phyloP scores from a whole-genome alignment of 768 basidiomycete species.

The Harrya chromipes region DNA sequence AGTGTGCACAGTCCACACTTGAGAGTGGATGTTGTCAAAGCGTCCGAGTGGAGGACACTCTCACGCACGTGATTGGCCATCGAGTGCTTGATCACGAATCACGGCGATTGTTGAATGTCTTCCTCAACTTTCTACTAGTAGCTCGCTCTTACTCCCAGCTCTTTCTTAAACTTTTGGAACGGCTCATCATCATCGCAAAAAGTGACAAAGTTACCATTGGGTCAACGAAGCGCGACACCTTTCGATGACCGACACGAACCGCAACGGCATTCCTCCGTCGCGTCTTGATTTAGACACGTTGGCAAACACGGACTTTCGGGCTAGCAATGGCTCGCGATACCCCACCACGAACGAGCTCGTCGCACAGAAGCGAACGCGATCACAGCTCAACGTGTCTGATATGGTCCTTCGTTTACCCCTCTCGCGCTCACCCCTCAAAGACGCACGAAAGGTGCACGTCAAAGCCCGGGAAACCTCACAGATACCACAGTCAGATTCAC shows the following conservation, averaged over 20 bases:
- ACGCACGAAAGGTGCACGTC: slow-evolving; percentile 38
- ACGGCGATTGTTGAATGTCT: not conserved
- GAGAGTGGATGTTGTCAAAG: no score
- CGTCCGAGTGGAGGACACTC: no score
- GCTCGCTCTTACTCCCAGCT: not conserved
- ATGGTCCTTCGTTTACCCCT: slow-evolving; percentile 43
- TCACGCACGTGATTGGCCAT: no score
- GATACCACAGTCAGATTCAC: slow-evolving; percentile 4
- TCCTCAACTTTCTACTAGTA: not conserved
- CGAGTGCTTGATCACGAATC: no score
- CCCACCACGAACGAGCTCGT: not conserved
- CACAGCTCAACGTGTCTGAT: slow-evolving; percentile 49
- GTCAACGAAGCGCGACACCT: slow-evolving; percentile 1
- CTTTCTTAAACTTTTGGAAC: not conserved
- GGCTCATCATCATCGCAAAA: not conserved
- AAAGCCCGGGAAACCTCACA: slow-evolving; percentile 26
- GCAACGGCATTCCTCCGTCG: slow-evolving; percentile 7
- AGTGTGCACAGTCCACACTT: no score
- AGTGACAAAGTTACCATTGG: not conserved
- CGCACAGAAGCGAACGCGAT: slow-evolving; percentile 40
- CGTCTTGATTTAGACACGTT: not conserved
- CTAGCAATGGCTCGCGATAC: slow-evolving; percentile 1
- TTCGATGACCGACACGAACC: slow-evolving; percentile 18
- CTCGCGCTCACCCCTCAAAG: slow-evolving; percentile 50
- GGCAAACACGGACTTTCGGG: slow-evolving; percentile 3